Conservation (phyloP, 176 grass and related monocot genomes). For the Hordeum vulgare region MorexV3_pseudomolecules_assembly NC_058523.1:557415907-557416406, state of each 20-base stretch:
- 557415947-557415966: background rate
- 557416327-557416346: slow-evolving; percentile 57
- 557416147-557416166: background rate
- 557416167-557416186: background rate
- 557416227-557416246: slow-evolving; percentile 64
- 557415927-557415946: background rate
- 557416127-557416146: background rate
- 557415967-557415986: background rate
- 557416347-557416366: slow-evolving; percentile 56
- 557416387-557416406: background rate
- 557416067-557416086: too few species aligned
- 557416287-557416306: slow-evolving; percentile 95
- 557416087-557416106: too few species aligned
- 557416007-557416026: background rate
- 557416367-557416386: background rate
- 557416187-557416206: background rate
- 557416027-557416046: background rate
- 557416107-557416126: too few species aligned
- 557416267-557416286: slow-evolving; percentile 70
- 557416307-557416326: slow-evolving; percentile 76
- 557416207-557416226: slow-evolving; percentile 44
- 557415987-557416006: background rate
- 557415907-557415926: background rate
- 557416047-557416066: background rate
- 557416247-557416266: slow-evolving; percentile 61